Percentiles rank a stretch among this genome's conserved stretches.
These are phyloP conservation scores for Clavispora santaluciae DNA, from an alignment of 805 yeast species.

Conservation along the genomic window DNA sequence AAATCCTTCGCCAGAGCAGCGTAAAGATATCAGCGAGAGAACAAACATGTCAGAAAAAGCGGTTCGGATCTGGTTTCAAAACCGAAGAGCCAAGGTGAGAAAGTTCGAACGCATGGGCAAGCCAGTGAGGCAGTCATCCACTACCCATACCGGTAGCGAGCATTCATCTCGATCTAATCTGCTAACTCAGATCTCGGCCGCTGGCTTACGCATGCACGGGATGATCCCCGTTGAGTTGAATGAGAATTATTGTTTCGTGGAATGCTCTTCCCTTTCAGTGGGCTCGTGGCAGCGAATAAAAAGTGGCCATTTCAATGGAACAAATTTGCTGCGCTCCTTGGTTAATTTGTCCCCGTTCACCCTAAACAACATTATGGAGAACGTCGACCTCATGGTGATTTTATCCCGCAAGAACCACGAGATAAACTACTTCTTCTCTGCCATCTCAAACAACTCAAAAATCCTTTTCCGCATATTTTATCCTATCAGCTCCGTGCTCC, in stretches of 20 bases:
- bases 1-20: slow-evolving; percentile 67
- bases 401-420: slow-evolving; percentile 67
- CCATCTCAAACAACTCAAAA: slow-evolving; percentile 61
- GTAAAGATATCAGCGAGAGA: slow-evolving; percentile 63
- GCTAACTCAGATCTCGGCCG: slow-evolving; percentile 11
- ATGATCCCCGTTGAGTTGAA: slow-evolving; percentile 13
- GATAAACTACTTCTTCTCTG: slow-evolving; percentile 73
- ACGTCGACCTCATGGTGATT: slow-evolving; percentile 67
- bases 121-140: slow-evolving; percentile 4
- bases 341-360: slow-evolving; percentile 65
- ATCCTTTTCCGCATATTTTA: slow-evolving; percentile 69
- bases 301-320: slow-evolving; percentile 49
- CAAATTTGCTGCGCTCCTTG: slow-evolving; percentile 40
- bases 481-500: slow-evolving; percentile 56
- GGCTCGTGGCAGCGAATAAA: slow-evolving; percentile 80
- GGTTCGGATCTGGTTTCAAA: slow-evolving; percentile 91
- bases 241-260: slow-evolving; percentile 63
- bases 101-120: slow-evolving; percentile 51
- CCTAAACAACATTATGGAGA: slow-evolving; percentile 57
- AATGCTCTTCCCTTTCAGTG: slow-evolving; percentile 63
- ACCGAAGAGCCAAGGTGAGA: slow-evolving; percentile 73
- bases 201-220: slow-evolving; percentile 19
- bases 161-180: slow-evolving; percentile 22
- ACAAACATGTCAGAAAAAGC: slow-evolving; percentile 85
- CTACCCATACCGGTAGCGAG: slow-evolving; percentile 7